Conservation (phyloP, 352 stramenopile species). For the Phytophthora rubi region DNA sequence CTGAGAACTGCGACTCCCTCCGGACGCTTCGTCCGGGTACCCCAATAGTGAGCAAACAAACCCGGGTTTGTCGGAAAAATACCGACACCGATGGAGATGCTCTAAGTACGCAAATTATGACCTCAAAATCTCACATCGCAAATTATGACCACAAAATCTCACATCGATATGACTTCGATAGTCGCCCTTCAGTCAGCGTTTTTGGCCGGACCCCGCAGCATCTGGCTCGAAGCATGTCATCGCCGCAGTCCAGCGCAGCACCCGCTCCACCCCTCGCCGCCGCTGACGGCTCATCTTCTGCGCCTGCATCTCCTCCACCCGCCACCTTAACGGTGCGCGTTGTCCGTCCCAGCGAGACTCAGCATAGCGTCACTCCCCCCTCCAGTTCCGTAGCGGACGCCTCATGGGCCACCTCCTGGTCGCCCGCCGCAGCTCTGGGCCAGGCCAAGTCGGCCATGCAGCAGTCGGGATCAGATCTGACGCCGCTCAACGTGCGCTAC, state of each 20-base stretch:
- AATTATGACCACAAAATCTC: too few relatives aligned
- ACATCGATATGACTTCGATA: conserved; percentile 1
- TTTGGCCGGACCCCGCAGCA: not conserved
- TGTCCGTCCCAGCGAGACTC: not conserved
- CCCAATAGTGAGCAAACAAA: too few relatives aligned
- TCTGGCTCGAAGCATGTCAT: conserved; percentile 10
- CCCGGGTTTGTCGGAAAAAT: too few relatives aligned
- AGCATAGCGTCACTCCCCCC: conserved; percentile 8
- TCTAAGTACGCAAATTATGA: too few relatives aligned
- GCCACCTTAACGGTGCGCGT: conserved; percentile 19
- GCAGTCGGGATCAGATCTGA: conserved; percentile 16
- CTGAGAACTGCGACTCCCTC: too few relatives aligned
- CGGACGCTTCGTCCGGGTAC: too few relatives aligned
- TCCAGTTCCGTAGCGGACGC: not conserved
- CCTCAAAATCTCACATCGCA: too few relatives aligned
- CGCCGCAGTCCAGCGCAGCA: conserved; percentile 4
- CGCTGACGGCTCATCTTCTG: conserved; percentile 12
- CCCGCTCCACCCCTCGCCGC: conserved; percentile 1
- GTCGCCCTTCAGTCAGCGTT: not conserved
- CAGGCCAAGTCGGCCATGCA: conserved; percentile 27
- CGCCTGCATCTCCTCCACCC: conserved; percentile 4
- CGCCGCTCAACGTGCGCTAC: conserved; percentile 23
- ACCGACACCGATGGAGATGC: too few relatives aligned
- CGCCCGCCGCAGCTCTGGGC: conserved; percentile 23
- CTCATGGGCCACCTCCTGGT: conserved; percentile 28